Evolutionary conservation across 495 filamentous ascomycete species (phyloP).

Genomic region (Pyronema omphalodes): DNA sequence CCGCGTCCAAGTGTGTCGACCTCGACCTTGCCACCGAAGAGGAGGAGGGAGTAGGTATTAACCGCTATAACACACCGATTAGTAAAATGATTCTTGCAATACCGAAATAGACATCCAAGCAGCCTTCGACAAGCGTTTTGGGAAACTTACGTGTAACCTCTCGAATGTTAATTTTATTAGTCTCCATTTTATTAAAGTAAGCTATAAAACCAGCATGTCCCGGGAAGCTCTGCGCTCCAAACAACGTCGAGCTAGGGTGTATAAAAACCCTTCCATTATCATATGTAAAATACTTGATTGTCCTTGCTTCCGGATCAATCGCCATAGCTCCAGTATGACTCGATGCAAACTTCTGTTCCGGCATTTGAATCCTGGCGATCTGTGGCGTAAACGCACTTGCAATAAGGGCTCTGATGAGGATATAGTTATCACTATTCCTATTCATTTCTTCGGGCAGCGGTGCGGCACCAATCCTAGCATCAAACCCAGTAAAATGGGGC

Average conservation of each 20-base stretch:
- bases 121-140: background rate
- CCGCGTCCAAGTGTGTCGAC: constrained; percentile 81
- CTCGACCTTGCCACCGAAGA: constrained; percentile 72
- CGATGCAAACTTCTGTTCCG: constrained; percentile 83
- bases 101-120: background rate
- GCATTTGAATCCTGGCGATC: constrained; percentile 74
- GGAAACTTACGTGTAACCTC: constrained; percentile 36
- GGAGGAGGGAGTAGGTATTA: constrained; percentile 70
- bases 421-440: constrained; percentile 29
- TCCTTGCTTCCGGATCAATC: constrained; percentile 76
- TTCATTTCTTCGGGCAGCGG: constrained; percentile 25
- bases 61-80: constrained; percentile 32
- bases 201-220: constrained; percentile 51
- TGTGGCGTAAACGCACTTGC: constrained; percentile 84
- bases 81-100: background rate
- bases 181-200: constrained; percentile 82
- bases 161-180: constrained; percentile 19
- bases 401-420: constrained; percentile 69
- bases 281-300: constrained; percentile 79
- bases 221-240: constrained; percentile 56
- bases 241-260: constrained; percentile 71
- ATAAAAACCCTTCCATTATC: constrained; percentile 81
- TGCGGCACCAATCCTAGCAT: constrained; percentile 1
- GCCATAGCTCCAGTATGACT: constrained; percentile 73
- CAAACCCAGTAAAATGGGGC: constrained; percentile 25